Evolutionary conservation across 1,284 basidiomycete species (phyloP).

Genomic region (Ustanciosporium gigantosporum): DNA sequence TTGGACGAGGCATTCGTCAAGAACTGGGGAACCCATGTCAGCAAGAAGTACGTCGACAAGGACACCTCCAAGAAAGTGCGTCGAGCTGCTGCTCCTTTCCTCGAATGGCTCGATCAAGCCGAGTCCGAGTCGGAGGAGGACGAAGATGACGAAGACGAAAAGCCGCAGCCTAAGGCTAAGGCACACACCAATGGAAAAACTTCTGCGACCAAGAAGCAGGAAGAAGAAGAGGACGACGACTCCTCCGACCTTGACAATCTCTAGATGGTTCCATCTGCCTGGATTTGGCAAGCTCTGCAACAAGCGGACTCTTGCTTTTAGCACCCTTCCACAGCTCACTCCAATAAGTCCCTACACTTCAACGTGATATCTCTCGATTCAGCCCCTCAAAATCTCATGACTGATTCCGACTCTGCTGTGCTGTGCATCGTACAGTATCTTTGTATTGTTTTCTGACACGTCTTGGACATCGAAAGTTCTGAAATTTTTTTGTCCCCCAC

Average conservation of each 20-base stretch:
- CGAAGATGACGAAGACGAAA: conserved; percentile 49
- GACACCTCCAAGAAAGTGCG: conserved; percentile 93
- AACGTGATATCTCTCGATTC: too few relatives aligned
- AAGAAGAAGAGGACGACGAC: conserved; percentile 49
- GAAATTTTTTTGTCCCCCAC: too few relatives aligned
- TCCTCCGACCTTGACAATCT: conserved; percentile 53
- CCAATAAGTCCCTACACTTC: too few relatives aligned
- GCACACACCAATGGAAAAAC: conserved; percentile 17
- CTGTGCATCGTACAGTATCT: too few relatives aligned
- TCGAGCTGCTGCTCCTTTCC: conserved; percentile 91
- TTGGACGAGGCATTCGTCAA: conserved; percentile 87
- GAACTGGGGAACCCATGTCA: conserved; percentile 95
- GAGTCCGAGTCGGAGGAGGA: conserved; percentile 56
- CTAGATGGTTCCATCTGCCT: conserved; percentile 2
- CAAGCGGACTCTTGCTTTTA: too few relatives aligned
- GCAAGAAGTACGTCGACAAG: conserved; percentile 93
- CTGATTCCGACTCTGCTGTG: too few relatives aligned
- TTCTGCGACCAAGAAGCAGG: conserved; percentile 11
- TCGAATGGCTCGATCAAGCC: conserved; percentile 64
- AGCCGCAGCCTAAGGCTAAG: conserved; percentile 18
- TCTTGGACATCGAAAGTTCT: too few relatives aligned
- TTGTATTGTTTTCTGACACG: too few relatives aligned
- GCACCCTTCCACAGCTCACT: too few relatives aligned
- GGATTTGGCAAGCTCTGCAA: neutral
- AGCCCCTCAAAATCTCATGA: too few relatives aligned